A percentile compares a stretch with the other conserved stretches of the same genome.
These are phyloP conservation scores for Cerrena zonata DNA, from an alignment of 1,284 basidiomycete genomes.

Conservation along the genomic window DNA sequence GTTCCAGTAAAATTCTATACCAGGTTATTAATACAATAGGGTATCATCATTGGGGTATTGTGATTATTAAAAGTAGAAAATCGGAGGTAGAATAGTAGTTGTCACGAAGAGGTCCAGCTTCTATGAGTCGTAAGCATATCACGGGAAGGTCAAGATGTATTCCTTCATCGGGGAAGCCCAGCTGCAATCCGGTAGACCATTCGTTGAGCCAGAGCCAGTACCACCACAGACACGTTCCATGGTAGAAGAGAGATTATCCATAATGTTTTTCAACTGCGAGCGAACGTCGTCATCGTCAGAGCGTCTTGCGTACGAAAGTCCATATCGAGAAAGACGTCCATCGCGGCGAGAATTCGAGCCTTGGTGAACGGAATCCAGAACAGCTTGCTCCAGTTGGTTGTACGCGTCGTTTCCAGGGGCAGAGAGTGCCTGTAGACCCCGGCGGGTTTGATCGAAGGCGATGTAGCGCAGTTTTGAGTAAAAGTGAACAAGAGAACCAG, in stretches of 20 bases:
- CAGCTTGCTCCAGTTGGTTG: constrained; percentile 33
- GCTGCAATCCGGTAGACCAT: constrained; percentile 44
- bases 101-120: too few species aligned
- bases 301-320: too few species aligned
- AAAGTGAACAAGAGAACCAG: constrained; percentile 70
- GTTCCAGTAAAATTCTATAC: too few species aligned
- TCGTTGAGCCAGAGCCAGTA: constrained; percentile 27
- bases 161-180: constrained; percentile 59
- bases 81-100: too few species aligned
- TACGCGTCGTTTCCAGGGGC: constrained; percentile 37
- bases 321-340: constrained; percentile 11
- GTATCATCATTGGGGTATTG: too few species aligned
- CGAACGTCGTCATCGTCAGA: constrained; percentile 18
- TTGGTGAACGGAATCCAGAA: constrained; percentile 28
- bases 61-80: too few species aligned
- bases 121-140: too few species aligned
- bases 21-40: too few species aligned
- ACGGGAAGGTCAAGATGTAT: constrained; percentile 60
- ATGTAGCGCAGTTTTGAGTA: constrained; percentile 45
- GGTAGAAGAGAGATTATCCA: constrained; percentile 29
- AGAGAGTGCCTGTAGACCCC: constrained; percentile 31
- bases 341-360: constrained; percentile 4
- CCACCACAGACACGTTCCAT: constrained; percentile 47
- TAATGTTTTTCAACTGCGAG: constrained; percentile 25
- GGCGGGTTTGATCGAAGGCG: constrained; percentile 42